Conservation (phyloP, 257 asterid species). For the Fraxinus anomala region DNA sequence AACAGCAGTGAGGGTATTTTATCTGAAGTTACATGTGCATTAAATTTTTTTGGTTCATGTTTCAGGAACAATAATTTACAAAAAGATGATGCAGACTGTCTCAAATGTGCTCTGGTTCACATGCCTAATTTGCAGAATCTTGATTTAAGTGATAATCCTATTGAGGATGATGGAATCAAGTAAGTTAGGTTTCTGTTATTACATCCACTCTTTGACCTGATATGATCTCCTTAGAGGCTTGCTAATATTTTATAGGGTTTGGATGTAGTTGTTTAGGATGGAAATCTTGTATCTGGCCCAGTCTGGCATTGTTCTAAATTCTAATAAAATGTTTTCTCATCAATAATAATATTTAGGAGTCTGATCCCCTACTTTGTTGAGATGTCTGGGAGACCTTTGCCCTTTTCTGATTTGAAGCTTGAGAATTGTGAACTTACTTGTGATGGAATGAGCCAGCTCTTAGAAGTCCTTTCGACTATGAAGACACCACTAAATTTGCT, state of each 20-base stretch:
- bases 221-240: constrained; percentile 23
- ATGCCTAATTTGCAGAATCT: constrained; percentile 83
- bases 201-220: constrained; percentile 1
- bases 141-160: constrained; percentile 81
- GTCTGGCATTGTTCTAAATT: constrained; percentile 5
- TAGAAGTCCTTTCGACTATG: constrained; percentile 66
- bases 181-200: constrained; percentile 33
- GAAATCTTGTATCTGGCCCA: constrained; percentile 5
- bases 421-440: constrained; percentile 77
- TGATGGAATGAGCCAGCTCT: constrained; percentile 55
- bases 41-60: constrained; percentile 18
- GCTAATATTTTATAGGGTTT: constrained; percentile 2
- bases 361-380: constrained; percentile 59
- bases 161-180: constrained; percentile 77
- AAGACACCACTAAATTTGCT: constrained; percentile 64
- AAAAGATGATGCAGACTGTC: constrained; percentile 62
- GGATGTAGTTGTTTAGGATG: not conserved
- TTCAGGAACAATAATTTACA: constrained; percentile 69
- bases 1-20: not conserved
- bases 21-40: constrained; percentile 12
- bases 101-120: constrained; percentile 57
- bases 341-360: constrained; percentile 50
- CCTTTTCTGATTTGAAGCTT: constrained; percentile 71
- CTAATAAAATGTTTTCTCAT: constrained; percentile 9
- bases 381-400: constrained; percentile 47